These are phyloP conservation scores for Tricholoma sp. DNA, from an alignment of 768 basidiomycete genomes.

Conservation along the genomic window DNA sequence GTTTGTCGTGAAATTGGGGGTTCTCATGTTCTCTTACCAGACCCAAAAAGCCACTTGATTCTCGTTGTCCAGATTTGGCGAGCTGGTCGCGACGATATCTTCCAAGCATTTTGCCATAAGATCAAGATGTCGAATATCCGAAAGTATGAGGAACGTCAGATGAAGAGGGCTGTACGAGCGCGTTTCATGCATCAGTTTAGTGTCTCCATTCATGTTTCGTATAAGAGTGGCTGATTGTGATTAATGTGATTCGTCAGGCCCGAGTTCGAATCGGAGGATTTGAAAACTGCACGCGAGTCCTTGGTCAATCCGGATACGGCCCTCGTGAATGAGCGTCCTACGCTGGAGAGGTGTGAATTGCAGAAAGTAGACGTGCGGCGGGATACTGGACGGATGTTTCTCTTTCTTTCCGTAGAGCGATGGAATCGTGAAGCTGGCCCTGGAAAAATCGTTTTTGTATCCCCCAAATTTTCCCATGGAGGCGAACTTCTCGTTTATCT, in stretches of 20 bases:
- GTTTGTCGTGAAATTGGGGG: background rate
- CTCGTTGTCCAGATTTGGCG: conserved; percentile 52
- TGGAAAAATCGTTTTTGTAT: conserved; percentile 81
- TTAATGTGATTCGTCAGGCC: conserved; percentile 49
- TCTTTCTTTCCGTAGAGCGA: conserved; percentile 40
- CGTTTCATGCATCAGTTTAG: conserved; percentile 77
- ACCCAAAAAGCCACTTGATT: conserved; percentile 43
- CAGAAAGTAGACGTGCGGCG: conserved; percentile 42
- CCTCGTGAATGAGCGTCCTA: conserved; percentile 46
- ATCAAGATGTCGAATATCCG: conserved; percentile 81
- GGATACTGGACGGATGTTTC: conserved; percentile 2
- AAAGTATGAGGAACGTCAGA: conserved; percentile 89
- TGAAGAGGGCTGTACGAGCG: conserved; percentile 79
- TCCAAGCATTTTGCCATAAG: conserved; percentile 68
- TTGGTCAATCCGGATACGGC: conserved; percentile 48
- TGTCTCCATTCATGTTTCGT: conserved; percentile 18
- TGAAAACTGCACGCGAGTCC: conserved; percentile 61
- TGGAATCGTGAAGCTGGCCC: conserved; percentile 82
- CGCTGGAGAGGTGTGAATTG: conserved; percentile 47
- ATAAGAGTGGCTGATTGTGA: background rate
- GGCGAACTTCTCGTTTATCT: conserved; percentile 28
- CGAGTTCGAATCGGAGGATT: conserved; percentile 77
- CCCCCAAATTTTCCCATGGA: conserved; percentile 91
- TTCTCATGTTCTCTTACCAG: conserved; percentile 27
- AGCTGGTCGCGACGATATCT: conserved; percentile 62